Percentiles rank a stretch among this genome's conserved stretches.
Conservation (phyloP, 176 grass and related monocot species). For the Eragrostis curvula region DNA sequence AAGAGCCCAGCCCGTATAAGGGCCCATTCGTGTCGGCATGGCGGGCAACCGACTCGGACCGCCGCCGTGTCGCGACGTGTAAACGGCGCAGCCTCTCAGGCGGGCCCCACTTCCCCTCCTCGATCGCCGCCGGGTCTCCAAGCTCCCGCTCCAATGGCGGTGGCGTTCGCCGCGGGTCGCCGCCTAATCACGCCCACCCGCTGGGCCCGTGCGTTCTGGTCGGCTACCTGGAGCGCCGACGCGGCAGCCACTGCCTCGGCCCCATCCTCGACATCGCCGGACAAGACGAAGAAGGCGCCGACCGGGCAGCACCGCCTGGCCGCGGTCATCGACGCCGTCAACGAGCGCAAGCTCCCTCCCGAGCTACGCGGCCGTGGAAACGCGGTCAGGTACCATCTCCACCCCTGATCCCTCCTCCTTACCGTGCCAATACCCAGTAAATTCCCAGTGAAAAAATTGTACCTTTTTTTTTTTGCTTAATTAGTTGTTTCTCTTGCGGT, state of each 20-base stretch:
- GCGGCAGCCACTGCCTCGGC: neutral
- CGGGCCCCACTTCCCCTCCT: no score
- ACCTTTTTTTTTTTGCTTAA: no score
- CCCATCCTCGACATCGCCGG: conserved; percentile 32
- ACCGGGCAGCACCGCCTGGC: conserved; percentile 54
- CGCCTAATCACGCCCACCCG: conserved; percentile 28
- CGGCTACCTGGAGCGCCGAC: conserved; percentile 48
- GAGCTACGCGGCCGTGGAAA: conserved; percentile 68
- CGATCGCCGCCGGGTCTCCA: neutral
- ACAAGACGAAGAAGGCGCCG: conserved; percentile 54
- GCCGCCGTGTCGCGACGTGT: no score
- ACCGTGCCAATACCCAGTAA: neutral
- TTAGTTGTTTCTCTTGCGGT: neutral
- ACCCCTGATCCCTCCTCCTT: neutral
- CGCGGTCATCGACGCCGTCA: conserved; percentile 71
- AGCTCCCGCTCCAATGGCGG: conserved; percentile 15
- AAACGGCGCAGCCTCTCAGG: no score
- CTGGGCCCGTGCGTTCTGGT: conserved; percentile 34
- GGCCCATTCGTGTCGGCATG: no score
- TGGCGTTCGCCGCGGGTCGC: conserved; percentile 34
- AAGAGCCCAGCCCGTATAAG: no score
- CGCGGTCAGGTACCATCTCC: conserved; percentile 56
- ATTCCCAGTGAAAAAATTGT: no score
- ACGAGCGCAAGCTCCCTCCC: conserved; percentile 77
- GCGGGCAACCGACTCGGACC: no score